Base-by-base conservation (phyloP, 148 eudicot species). In the Rhododendron griersonianum region DNA sequence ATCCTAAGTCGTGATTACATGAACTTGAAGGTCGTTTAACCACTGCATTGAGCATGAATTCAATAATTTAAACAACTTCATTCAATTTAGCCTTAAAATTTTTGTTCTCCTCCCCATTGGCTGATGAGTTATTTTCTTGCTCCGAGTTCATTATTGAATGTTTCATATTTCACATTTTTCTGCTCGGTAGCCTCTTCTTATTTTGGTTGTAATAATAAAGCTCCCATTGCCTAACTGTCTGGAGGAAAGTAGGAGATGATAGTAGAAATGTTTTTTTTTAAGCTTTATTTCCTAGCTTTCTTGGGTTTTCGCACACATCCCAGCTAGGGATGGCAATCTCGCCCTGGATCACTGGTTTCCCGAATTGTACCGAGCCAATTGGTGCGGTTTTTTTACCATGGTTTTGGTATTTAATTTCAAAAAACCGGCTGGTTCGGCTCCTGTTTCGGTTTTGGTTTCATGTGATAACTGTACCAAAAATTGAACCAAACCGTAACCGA, bases 1-100 rank as follows among this genome's bases (percentile, higher is more conserved):
- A 92, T 94, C 78, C 90, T 94, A 83, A 94, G 94, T 87, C 98
- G 98, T 65, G 98, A 94, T 88, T 94, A 88, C 86, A 93, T 94
- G 98, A 92, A 90, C 87, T 90, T 94, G 74, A 94, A 94, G 98
- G 98, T 93, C 28, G 39, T 55, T 77, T 53, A 57, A 59, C 71
- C 45, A 50, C 84, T 44, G 57, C 50, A 37, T 83, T 45, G n/a
- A 55, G 41, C 79, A 65, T 83, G 81, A 41, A 57, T 25, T 53
- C 51, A 23, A 35, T 9, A 73, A 73, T 16, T 83, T 21, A 77
- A n/a, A 81, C 81, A 33, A 21, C 67, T 59, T 47, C 41, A 63
- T 87, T 75, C 55, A 59, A 57, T 57, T 55, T 39, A 33, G 41
- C 47, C 81, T 84, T 37, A 7, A 57, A 11, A 57, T 39, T 14